Conservation (phyloP, 2,329 filamentous ascomycete genomes). For the Cryphonectria naterciae region DNA sequence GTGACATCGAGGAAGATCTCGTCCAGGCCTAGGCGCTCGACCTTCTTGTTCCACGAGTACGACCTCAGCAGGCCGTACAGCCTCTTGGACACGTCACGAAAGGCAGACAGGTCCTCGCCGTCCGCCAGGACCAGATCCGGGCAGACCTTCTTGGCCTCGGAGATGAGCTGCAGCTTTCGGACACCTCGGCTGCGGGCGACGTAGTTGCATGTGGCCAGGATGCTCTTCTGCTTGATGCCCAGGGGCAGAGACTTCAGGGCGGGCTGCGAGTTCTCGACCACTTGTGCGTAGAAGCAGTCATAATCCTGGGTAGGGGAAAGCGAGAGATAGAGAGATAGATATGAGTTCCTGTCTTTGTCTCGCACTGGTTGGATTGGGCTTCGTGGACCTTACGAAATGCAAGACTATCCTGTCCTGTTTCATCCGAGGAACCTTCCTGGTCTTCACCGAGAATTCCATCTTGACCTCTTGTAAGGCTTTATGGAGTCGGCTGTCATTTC, state of each 20-base stretch:
- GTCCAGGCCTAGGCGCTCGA: conserved; percentile 86
- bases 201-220: conserved; percentile 93
- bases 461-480: conserved; percentile 8
- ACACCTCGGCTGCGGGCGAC: conserved; percentile 76
- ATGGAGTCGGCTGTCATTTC: not conserved
- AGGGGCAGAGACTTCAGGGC: conserved; percentile 73
- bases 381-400: conserved; percentile 69
- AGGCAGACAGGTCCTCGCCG: conserved; percentile 83
- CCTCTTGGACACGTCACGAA: conserved; percentile 83
- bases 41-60: conserved; percentile 77
- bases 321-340: not conserved
- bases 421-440: conserved; percentile 43
- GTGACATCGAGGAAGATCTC: conserved; percentile 88
- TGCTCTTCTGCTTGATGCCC: conserved; percentile 90
- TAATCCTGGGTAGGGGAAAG: conserved; percentile 59
- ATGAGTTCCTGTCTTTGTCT: not conserved
- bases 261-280: conserved; percentile 81
- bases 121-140: conserved; percentile 85
- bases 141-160: conserved; percentile 77
- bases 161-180: conserved; percentile 83
- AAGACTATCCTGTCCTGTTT: conserved; percentile 73
- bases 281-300: conserved; percentile 94
- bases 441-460: conserved; percentile 38
- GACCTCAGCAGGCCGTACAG: conserved; percentile 74
- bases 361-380: not conserved